Evolutionary conservation across 805 yeast species (phyloP).

Genomic region (Cyberlindnera bimundalis): DNA sequence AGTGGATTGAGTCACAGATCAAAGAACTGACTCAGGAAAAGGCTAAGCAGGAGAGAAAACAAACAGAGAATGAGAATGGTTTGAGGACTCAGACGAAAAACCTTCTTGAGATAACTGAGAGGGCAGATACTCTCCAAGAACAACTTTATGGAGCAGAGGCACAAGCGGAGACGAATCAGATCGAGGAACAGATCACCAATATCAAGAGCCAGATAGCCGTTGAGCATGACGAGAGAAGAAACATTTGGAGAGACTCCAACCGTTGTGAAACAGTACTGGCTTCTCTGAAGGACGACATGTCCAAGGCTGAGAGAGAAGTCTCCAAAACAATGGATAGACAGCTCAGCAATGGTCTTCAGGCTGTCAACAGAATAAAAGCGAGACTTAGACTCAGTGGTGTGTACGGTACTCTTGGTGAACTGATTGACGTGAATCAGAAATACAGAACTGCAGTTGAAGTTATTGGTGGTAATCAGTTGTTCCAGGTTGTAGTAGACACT

Average conservation of each 20-base stretch:
- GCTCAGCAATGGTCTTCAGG: slow-evolving; percentile 63
- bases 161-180: slow-evolving; percentile 23
- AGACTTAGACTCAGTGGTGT: slow-evolving; percentile 61
- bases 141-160: slow-evolving; percentile 36
- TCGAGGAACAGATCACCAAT: slow-evolving; percentile 25
- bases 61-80: slow-evolving; percentile 19
- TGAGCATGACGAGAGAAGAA: slow-evolving; percentile 64
- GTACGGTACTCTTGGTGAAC: slow-evolving; percentile 82
- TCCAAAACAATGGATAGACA: slow-evolving; percentile 74
- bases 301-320: slow-evolving; percentile 54
- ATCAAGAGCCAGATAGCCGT: slow-evolving; percentile 40
- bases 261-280: slow-evolving; percentile 54
- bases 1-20: slow-evolving; percentile 60
- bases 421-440: slow-evolving; percentile 76
- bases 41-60: slow-evolving; percentile 27
- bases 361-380: slow-evolving; percentile 61
- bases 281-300: slow-evolving; percentile 52
- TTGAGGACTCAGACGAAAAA: slow-evolving; percentile 18
- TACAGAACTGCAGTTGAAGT: slow-evolving; percentile 86
- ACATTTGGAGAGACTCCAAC: slow-evolving; percentile 76
- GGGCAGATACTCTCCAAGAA: slow-evolving; percentile 34
- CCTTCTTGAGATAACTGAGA: slow-evolving; percentile 27
- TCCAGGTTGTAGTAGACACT: slow-evolving; percentile 84
- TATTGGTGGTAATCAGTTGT: slow-evolving; percentile 81
- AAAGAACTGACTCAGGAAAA: slow-evolving; percentile 26